Conservation (phyloP, 2,329 filamentous ascomycete species). For the Delphinella strobiligena region DNA sequence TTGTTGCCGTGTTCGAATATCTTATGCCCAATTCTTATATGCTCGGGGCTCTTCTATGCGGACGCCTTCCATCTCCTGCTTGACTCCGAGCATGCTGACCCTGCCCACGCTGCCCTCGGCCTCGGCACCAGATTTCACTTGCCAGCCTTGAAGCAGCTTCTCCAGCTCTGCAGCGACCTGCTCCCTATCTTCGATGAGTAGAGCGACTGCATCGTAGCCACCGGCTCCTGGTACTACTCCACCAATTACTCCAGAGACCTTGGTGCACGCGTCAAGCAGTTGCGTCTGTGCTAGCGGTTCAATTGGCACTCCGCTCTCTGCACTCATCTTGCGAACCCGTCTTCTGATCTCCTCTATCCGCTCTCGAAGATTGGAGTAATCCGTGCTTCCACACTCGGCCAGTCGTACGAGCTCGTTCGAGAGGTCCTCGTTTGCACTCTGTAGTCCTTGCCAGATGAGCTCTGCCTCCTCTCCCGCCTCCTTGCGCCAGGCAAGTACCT, state of each 20-base stretch:
- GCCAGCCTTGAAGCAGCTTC: conserved; percentile 53
- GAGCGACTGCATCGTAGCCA: conserved; percentile 77
- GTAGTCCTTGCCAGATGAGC: conserved; percentile 61
- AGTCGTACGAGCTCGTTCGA: conserved; percentile 49
- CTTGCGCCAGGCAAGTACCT: conserved; percentile 71
- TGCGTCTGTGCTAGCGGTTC: conserved; percentile 79
- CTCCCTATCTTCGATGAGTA: conserved; percentile 64
- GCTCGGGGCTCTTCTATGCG: conserved; percentile 25
- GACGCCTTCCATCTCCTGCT: conserved; percentile 61
- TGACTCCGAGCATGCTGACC: conserved; percentile 57
- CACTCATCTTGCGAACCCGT: conserved; percentile 66
- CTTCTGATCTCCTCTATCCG: conserved; percentile 40
- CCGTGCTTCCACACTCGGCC: conserved; percentile 35
- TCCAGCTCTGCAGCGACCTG: conserved; percentile 50
- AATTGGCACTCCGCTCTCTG: conserved; percentile 65
- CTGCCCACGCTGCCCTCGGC: conserved; percentile 32
- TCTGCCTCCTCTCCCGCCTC: conserved; percentile 52
- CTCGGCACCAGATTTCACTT: conserved; percentile 29
- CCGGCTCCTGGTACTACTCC: conserved; percentile 91
- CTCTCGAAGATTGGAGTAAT: conserved; percentile 41
- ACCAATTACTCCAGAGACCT: conserved; percentile 68
- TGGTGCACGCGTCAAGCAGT: conserved; percentile 62
- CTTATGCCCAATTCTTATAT: conserved; percentile 29
- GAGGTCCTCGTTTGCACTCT: conserved; percentile 61
- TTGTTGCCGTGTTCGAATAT: too few relatives aligned